Base-by-base conservation (phyloP, 2,329 filamentous ascomycete genomes). In the Fusarium annulatum region DNA sequence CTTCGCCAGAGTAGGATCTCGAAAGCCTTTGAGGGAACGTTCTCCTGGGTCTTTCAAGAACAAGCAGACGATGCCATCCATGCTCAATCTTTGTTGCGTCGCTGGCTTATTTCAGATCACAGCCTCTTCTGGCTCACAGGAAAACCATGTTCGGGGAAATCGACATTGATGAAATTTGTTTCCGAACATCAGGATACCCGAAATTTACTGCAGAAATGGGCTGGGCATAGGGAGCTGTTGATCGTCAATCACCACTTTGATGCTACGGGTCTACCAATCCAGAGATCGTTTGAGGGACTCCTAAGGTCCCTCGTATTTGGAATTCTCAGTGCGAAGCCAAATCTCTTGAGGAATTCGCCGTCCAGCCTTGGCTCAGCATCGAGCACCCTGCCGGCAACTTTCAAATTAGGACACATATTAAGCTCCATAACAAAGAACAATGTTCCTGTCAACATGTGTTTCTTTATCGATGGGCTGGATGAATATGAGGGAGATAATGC, bases 381-480 rank as follows among this genome's bases (percentile, higher is more conserved):
- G 15, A 8, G 6, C 12, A 9, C 43, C 11, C 21, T 60, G 34
- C 43, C 34, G 18, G 28, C 3, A 9, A n/a, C 33, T 18, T 23
- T 42, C 16, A 36, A 33, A 23, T 51, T 9, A 69, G 72, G 69
- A 61, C 38, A 4, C 12, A 45, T 7, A 21, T 49, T 5, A 55
- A 69, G 5, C 58, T 28, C 12, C 8, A 41, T 11, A 7, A 52
- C 12, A 16, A 30, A 3, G 16, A 43, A 33, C 6, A 28, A 4
- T 11, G 19, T 56, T 5, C 58, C 23, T 15, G 38, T 33, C 14
- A 61, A 49, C 3, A 41, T 72, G 2, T 77, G 74, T 28, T 45
- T 77, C 28, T 74, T 77, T 30, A 64, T 77, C 3, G 75, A 75
- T 52, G 73, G 71, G 1, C 43, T 77, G 0, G 70, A 78, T 26